Base-by-base conservation (phyloP, 2,329 filamentous ascomycete genomes). In the Diplodia mutila region DNA sequence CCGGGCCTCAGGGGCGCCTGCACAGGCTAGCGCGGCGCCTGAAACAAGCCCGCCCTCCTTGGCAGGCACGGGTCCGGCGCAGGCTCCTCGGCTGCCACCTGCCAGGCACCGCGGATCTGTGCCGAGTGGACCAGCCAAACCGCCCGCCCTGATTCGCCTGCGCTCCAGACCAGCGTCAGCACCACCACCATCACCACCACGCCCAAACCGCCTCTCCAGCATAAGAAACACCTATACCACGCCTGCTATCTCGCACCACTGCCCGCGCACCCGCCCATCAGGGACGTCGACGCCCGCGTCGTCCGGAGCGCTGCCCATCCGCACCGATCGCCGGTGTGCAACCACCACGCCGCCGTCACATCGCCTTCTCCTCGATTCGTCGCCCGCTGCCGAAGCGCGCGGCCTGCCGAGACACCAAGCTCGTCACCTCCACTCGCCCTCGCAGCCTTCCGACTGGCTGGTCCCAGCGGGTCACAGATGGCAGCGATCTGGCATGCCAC, bases 351-450 rank as follows among this genome's bases (percentile, higher is more conserved):
- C 7, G 49, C 49, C 21, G 21, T 25, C 49, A 25, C 29, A 39
- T 37, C 34, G 34, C 34, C 34, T 37, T 2, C 29, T 32, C 29
- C 6, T 32, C 29, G 6, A 32, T 32, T 32, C 7, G 29, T 46
- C 27, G 16, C 6, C n/a, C n/a, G 16, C 55, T 27, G 42, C 59
- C 59, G 59, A 37, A 63, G 59, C 59, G 59, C 46, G 59, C 59
- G 59, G n/a, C n/a, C 42, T 63, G 59, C 59, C 59, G 59, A 63
- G 59, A 63, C 59, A 37, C 23, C 25, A 25, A 21, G 16, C 25
- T 48, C 57, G 39, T 61, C 57, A 61, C 39, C 16, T 29, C 54
- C 34, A 21, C 54, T 18, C 25, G 21, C 54, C 54, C 54, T 42
- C 34, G 34, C 57, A 32, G 39, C 37, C 4, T 23, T 29, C 57